Percentiles rank a stretch among this genome's conserved stretches.
Evolutionary conservation across 2,329 filamentous ascomycete genomes (phyloP).

Genomic region (Exophiala alcalophila): DNA sequence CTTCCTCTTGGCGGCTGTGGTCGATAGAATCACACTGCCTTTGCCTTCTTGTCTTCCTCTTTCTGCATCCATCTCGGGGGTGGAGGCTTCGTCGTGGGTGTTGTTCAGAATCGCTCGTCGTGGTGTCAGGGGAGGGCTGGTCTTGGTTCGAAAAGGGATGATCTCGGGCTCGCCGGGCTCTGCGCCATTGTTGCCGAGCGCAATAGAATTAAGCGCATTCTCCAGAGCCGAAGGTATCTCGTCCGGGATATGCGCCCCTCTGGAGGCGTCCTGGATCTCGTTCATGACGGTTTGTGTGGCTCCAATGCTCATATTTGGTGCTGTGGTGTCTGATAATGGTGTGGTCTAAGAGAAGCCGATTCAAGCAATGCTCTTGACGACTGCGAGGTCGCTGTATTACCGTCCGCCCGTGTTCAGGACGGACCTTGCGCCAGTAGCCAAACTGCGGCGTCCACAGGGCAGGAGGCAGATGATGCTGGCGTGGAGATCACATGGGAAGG

Average conservation of each 20-base stretch:
- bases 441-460: conserved; percentile 31
- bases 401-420: conserved; percentile 53
- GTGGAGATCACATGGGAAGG: conserved; percentile 22
- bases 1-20: conserved; percentile 37
- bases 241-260: neutral
- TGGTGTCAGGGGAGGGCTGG: conserved; percentile 26
- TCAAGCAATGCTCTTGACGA: conserved; percentile 5
- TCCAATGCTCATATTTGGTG: conserved; percentile 21
- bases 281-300: conserved; percentile 22
- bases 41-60: conserved; percentile 29
- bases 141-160: conserved; percentile 25
- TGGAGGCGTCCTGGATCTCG: conserved; percentile 6
- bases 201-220: conserved; percentile 16
- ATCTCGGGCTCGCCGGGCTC: conserved; percentile 28
- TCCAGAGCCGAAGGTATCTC: conserved; percentile 14
- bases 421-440: conserved; percentile 50
- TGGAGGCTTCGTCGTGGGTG: conserved; percentile 1
- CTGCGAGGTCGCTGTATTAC: conserved; percentile 38
- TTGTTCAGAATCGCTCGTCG: conserved; percentile 12
- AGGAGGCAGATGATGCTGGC: conserved; percentile 7
- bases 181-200: conserved; percentile 13
- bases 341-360: neutral
- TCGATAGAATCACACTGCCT: conserved; percentile 33
- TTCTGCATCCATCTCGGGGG: conserved; percentile 7
- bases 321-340: conserved; percentile 5